phyloP scores from a whole-genome alignment of 768 basidiomycete genomes.

The Panus rudis region DNA sequence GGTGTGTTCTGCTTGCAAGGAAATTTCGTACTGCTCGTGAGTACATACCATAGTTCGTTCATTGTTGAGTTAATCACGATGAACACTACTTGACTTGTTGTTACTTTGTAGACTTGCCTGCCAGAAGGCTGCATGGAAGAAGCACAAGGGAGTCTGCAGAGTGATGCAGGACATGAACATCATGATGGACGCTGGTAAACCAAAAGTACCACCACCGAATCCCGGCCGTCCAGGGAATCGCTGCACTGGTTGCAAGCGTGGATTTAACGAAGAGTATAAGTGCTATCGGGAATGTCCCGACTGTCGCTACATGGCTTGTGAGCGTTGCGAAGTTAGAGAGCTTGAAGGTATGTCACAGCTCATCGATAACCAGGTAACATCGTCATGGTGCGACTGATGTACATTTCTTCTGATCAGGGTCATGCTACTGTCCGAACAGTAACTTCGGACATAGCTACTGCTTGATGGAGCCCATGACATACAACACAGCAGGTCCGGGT shows the following conservation, averaged over 20 bases:
- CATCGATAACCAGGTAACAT: background rate
- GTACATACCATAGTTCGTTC: background rate
- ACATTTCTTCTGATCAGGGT: slow-evolving; percentile 17
- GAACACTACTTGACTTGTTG: background rate
- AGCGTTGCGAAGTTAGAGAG: slow-evolving; percentile 25
- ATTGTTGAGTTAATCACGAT: background rate
- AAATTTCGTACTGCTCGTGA: slow-evolving; percentile 3
- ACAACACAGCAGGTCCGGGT: slow-evolving; percentile 24
- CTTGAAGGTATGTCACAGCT: slow-evolving; percentile 16
- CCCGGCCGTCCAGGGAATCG: slow-evolving; percentile 14
- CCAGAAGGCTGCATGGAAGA: slow-evolving; percentile 21
- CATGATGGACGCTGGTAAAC: too few species aligned
- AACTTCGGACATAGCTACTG: slow-evolving; percentile 31
- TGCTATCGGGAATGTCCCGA: slow-evolving; percentile 26
- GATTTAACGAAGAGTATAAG: slow-evolving; percentile 16
- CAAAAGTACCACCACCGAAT: slow-evolving; percentile 16
- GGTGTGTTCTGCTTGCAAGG: too few species aligned
- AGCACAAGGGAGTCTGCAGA: slow-evolving; percentile 29
- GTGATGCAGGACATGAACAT: slow-evolving; percentile 27
- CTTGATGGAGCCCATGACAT: slow-evolving; percentile 23
- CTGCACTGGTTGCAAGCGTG: slow-evolving; percentile 27
- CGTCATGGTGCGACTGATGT: slow-evolving; percentile 6
- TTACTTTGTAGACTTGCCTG: slow-evolving; percentile 21
- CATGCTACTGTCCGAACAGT: slow-evolving; percentile 29
- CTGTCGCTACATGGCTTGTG: slow-evolving; percentile 29